Evolutionary conservation across 768 basidiomycete species (phyloP).

Genomic region (Pholiota microspora): DNA sequence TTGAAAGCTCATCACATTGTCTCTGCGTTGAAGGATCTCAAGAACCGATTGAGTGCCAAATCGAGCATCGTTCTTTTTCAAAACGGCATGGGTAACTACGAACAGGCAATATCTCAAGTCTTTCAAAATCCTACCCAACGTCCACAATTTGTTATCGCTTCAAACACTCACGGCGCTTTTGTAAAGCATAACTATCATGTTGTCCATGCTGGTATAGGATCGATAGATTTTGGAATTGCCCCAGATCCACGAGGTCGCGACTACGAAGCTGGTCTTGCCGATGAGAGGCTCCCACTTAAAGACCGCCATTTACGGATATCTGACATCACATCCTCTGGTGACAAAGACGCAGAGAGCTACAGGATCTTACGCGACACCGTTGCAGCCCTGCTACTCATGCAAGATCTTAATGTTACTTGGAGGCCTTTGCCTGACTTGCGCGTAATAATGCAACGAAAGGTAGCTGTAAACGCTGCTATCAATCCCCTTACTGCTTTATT

Average conservation of each 20-base stretch:
- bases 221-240: slow-evolving; percentile 76
- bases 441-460: slow-evolving; percentile 69
- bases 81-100: slow-evolving; percentile 93
- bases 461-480: slow-evolving; percentile 79
- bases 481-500: slow-evolving; percentile 86
- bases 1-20: slow-evolving; percentile 74
- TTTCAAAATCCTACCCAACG: slow-evolving; percentile 73
- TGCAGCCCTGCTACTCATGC: slow-evolving; percentile 54
- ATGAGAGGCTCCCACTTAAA: slow-evolving; percentile 27
- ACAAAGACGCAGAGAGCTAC: slow-evolving; percentile 44
- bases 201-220: slow-evolving; percentile 70
- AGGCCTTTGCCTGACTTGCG: slow-evolving; percentile 65
- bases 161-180: slow-evolving; percentile 80
- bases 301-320: slow-evolving; percentile 47
- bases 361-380: slow-evolving; percentile 66
- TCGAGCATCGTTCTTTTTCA: slow-evolving; percentile 92
- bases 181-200: slow-evolving; percentile 48
- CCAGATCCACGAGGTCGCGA: slow-evolving; percentile 63
- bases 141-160: slow-evolving; percentile 83
- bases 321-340: slow-evolving; percentile 46
- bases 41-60: slow-evolving; percentile 56
- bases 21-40: slow-evolving; percentile 53
- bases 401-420: slow-evolving; percentile 61
- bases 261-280: slow-evolving; percentile 54
- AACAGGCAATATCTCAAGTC: slow-evolving; percentile 60